A percentile compares a stretch with the other conserved stretches of the same genome.
phyloP scores from a whole-genome alignment of 2,329 filamentous ascomycete species.

The Bipolaris victoriae region DNA sequence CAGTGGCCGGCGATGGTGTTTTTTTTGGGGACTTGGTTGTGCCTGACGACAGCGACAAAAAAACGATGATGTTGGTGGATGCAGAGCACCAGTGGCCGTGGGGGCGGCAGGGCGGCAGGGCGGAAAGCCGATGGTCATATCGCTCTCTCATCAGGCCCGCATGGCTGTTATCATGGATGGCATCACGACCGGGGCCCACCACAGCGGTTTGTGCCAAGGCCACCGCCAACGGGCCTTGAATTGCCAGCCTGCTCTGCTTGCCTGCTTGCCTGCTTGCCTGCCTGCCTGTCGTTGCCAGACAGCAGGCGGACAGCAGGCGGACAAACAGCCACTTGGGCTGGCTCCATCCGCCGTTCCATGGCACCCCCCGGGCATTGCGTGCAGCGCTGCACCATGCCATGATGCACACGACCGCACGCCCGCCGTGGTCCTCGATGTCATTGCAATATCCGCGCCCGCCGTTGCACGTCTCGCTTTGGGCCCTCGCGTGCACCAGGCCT shows the following conservation, averaged over 20 bases:
- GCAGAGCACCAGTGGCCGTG: slow-evolving; percentile 20
- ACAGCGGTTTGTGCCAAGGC: slow-evolving; percentile 40
- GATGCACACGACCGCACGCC: slow-evolving; percentile 14
- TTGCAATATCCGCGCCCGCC: slow-evolving; percentile 33
- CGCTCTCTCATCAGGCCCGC: slow-evolving; percentile 38
- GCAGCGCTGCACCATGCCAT: slow-evolving; percentile 32
- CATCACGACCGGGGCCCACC: slow-evolving; percentile 21
- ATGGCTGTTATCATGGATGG: slow-evolving; percentile 42
- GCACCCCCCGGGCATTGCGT: slow-evolving; percentile 18
- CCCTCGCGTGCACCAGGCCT: slow-evolving; percentile 27
- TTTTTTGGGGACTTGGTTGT: neutral
- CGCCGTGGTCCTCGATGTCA: slow-evolving; percentile 30
- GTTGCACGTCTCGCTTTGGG: slow-evolving; percentile 18
- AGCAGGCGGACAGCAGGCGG: no score
- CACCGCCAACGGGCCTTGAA: neutral
- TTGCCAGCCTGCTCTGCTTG: no score
- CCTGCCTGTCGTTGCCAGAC: no score
- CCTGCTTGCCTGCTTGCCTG: no score
- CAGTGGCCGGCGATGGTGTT: no score
- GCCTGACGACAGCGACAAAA: slow-evolving; percentile 14
- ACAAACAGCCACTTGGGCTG: no score
- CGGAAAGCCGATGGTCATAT: slow-evolving; percentile 40
- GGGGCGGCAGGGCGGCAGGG: slow-evolving; percentile 20
- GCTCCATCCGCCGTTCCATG: no score
- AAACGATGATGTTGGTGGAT: no score